phyloP scores from a whole-genome alignment of 306 rosid genomes.

The Trichosanthes cucumerina region DNA sequence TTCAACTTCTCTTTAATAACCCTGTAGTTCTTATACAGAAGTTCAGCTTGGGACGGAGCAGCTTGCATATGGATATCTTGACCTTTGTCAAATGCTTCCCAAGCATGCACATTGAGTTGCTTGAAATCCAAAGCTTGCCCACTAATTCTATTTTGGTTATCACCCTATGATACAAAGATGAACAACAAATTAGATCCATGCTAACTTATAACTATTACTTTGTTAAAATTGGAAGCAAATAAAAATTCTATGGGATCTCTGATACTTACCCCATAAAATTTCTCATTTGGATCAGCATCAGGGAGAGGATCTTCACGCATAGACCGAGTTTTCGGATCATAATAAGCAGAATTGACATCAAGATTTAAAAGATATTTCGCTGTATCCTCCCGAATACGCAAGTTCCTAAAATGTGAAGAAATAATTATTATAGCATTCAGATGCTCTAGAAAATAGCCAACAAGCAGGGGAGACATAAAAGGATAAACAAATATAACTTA shows the following conservation, averaged over 20 bases:
- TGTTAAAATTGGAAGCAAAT: not conserved
- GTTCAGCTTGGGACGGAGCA: conserved; percentile 65
- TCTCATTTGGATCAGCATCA: conserved; percentile 58
- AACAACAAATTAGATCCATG: not conserved
- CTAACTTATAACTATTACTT: not conserved
- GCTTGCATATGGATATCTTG: conserved; percentile 63
- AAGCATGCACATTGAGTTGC: conserved; percentile 44
- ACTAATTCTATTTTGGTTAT: conserved; percentile 37
- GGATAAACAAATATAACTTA: not conserved
- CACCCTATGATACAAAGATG: conserved; percentile 22
- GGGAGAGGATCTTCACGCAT: conserved; percentile 63
- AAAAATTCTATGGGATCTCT: not conserved
- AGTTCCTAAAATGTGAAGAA: conserved; percentile 25
- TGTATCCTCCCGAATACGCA: conserved; percentile 44
- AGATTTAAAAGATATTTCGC: conserved; percentile 49
- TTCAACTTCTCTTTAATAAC: conserved; percentile 42
- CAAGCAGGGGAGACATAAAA: not conserved
- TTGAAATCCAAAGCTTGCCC: conserved; percentile 57
- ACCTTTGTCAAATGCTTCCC: conserved; percentile 60
- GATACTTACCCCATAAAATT: conserved; percentile 42
- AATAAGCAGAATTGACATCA: conserved; percentile 40
- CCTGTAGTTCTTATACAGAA: conserved; percentile 47
- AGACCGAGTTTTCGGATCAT: conserved; percentile 50
- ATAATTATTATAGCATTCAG: not conserved
- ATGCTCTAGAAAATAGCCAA: not conserved